Base-by-base conservation (phyloP, 2,329 filamentous ascomycete genomes). In the Talaromyces pinophilus region DNA sequence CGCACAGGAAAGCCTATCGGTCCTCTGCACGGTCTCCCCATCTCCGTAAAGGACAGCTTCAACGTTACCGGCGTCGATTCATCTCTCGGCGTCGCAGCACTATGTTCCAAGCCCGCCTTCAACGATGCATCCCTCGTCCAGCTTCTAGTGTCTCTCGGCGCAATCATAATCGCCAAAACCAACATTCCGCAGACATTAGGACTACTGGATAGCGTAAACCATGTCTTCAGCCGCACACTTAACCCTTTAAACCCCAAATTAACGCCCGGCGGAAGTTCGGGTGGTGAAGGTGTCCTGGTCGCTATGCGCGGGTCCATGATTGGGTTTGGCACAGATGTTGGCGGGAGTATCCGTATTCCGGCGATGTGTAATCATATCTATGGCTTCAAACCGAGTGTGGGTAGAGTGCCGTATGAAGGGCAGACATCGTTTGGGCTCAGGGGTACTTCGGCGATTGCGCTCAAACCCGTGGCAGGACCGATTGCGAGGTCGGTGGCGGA, bases 101-200 rank as follows among this genome's bases (percentile, higher is more conserved):
- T 66, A 22, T 61, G 46, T 22, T 66, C 40, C 35, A 66, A 62
- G 33, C 59, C 59, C 19, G 64, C 64, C 4, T n/a, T 19, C 7
- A 8, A 54, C 2, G 38, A 63, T 22, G 61, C 61, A 42, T 19
- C 61, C 6, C 50, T 67, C 17, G 67, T 68, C 22, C 19, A 68
- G 7, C 55, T 68, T 5, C 64, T 68, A 3, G 44, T 17, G 7
- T 66, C 63, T n/a, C 30, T 68, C 5, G 85, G 85, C 8, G 84
- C 84, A 17, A 79, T 87, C 33, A 79, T 84, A 68, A 86, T 84
- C 71, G 83, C 84, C 68, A 86, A 86, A 77, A 86, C 85, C 0
- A 86, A 85, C 69, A 79, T 86, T 2, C 84, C 85, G 0, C 88
- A 86, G 1, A 86, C 87, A 10, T 88, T 90, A 84, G 89, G 90